Evolutionary conservation across 108 stramenopile genomes (phyloP), one percentile per base, ranked within the genome.

Genomic region (Pseudonitzschia delicatissima): DNA sequence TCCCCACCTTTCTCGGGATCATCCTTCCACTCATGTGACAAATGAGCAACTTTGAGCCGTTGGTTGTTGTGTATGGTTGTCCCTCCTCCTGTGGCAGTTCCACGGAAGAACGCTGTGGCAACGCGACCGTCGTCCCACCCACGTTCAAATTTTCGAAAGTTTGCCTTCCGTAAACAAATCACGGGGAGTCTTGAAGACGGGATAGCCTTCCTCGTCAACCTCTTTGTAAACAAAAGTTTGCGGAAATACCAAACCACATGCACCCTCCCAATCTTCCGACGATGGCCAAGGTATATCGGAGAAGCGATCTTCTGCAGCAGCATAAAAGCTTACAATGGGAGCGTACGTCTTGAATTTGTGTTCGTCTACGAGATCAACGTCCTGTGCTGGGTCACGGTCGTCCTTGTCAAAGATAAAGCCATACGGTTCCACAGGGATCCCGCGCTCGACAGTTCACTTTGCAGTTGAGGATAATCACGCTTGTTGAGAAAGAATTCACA

Each of bases 401-500:
- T 97, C 96, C 80, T 85, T 93, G 69, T 97, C 92, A 76, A 93
- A 97, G 55, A 98, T 93, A 73, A 99, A 99, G 7, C 98, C 99
- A 77, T 99, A 99, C 4, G 99, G 97, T 72, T 99, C 99, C 11
- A 98, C 96, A 3, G 96, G 94, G 33, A 76, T 70, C 4, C 81
- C 89, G 25, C 83, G 67, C 15, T 58, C 70, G 9, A 94, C 82
- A 79, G 97, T 96, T 66, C 88, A 82, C 73, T 99, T 99, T n/a
- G n/a, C 47, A 99, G 90, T 62, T 99, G 99, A 13, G 99, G 99
- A 75, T 98, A 98, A 79, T 99, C 99, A 32, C 99, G 86, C 70
- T 99, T 99, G 81, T 99, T 99, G 64, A 99, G 77, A 84, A 99
- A 98, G 79, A 99, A 99, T 76, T 99, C 99, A 73, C 96, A 97